phyloP scores from a whole-genome alignment of 352 stramenopile species.

The Globisporangium alternatum region DNA sequence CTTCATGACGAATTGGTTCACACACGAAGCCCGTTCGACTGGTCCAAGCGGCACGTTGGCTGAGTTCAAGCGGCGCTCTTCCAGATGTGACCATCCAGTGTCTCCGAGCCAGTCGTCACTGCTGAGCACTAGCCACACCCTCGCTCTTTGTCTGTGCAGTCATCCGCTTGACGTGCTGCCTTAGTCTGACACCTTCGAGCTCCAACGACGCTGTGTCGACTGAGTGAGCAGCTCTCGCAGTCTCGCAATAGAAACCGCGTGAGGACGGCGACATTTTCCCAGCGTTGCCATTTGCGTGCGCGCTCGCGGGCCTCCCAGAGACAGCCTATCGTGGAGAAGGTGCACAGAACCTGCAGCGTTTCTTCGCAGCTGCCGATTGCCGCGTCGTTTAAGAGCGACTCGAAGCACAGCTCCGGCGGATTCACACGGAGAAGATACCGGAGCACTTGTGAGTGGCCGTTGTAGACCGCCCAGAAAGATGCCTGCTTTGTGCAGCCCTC shows the following conservation, averaged over 20 bases:
- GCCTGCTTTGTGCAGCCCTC: constrained; percentile 1
- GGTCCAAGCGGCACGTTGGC: too few species aligned
- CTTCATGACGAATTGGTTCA: too few species aligned
- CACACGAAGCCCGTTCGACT: too few species aligned
- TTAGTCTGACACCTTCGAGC: neutral
- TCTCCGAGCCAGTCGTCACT: too few species aligned
- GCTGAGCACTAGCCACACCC: too few species aligned
- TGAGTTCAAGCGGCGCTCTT: too few species aligned
- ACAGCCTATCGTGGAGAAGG: constrained; percentile 1
- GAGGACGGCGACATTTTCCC: neutral
- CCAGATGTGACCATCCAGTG: too few species aligned
- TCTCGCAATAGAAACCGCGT: neutral
- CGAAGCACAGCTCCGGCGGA: neutral
- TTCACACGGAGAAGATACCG: neutral
- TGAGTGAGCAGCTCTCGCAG: neutral
- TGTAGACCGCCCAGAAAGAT: neutral
- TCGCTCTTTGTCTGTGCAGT: too few species aligned
- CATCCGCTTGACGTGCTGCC: neutral
- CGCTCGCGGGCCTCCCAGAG: constrained; percentile 2
- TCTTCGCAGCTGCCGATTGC: neutral
- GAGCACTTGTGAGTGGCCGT: neutral
- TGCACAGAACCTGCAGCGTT: neutral
- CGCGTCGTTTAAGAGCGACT: neutral
- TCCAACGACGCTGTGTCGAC: neutral
- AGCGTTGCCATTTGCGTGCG: neutral